Evolutionary conservation across 768 basidiomycete species (phyloP).

Genomic region (Russula sp.): DNA sequence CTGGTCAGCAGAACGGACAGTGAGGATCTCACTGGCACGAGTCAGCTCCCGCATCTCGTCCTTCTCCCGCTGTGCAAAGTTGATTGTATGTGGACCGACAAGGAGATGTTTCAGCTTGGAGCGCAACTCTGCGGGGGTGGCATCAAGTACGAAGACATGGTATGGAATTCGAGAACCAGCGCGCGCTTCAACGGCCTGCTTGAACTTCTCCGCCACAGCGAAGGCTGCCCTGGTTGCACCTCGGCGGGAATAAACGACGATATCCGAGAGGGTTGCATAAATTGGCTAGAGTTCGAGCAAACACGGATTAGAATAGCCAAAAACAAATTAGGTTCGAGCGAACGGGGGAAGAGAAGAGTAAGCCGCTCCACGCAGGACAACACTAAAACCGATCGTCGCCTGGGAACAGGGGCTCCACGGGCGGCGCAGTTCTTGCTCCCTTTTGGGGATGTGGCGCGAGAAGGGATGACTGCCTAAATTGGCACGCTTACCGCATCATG

Average conservation of each 20-base stretch:
- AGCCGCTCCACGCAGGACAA: slow-evolving; percentile 4
- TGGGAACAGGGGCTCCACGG: slow-evolving; percentile 4
- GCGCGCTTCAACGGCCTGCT: slow-evolving; percentile 45
- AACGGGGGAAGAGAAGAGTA: not conserved
- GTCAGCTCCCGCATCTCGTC: slow-evolving; percentile 90
- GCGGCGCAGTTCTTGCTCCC: not conserved
- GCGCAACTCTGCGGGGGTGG: slow-evolving; percentile 40
- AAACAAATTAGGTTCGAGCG: slow-evolving; percentile 27
- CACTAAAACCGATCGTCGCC: slow-evolving; percentile 14
- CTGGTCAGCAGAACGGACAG: slow-evolving; percentile 24
- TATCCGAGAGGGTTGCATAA: slow-evolving; percentile 82
- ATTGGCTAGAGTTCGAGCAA: slow-evolving; percentile 47
- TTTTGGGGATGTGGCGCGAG: slow-evolving; percentile 1
- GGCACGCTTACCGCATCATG: not conserved
- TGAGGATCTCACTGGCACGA: slow-evolving; percentile 70
- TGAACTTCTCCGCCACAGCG: slow-evolving; percentile 58
- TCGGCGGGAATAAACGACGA: slow-evolving; percentile 77
- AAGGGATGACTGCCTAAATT: not conserved
- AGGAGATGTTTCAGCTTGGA: slow-evolving; percentile 44
- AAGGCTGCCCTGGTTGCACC: slow-evolving; percentile 50
- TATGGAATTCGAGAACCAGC: slow-evolving; percentile 43
- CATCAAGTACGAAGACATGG: slow-evolving; percentile 72
- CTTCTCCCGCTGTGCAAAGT: slow-evolving; percentile 77
- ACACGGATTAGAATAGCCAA: slow-evolving; percentile 22
- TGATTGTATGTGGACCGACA: slow-evolving; percentile 53